Base-by-base conservation (phyloP, 257 asterid genomes). In the Solanum sparsipilum region DNA sequence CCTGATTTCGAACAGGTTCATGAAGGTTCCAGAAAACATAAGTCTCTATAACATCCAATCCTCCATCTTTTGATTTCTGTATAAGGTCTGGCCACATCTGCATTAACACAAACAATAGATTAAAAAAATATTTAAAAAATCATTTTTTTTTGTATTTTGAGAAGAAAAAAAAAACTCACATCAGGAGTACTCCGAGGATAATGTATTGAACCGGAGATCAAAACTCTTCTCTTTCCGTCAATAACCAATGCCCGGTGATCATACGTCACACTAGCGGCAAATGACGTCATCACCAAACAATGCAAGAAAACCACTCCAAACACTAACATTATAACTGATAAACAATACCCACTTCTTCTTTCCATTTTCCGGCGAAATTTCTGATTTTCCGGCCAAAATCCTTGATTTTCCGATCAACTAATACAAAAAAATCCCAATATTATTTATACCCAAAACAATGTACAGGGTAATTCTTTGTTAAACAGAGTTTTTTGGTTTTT, bases 71-170 rank as follows among this genome's bases (percentile, higher is more conserved):
- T 0, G 98, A 91, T 88, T 95, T 95, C 87, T 94, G 95, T 82
- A 96, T 93, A 89, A 96, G 92, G 86, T 94, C 98, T 21, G 98
- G 97, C 99, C 99, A 96, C 99, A 96, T 96, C 99, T 96, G 90
- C 78, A 83, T 15, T 65, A 48, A 25, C 21, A 52, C 16, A 63
- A 39, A 18, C 3, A 75, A 71, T 15, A 38, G 1, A 76, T n/a
- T 8, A 23, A 35, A 31, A 68, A 25, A 65, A 63, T 0, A 58
- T 35, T 34, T 34, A 0, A 6, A 35, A 35, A 35, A 35, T 35
- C 2, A 35, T 18, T 6, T 7, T 8, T 5, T 68, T 68, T 72
- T 20, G 4, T 7, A 18, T 5, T 36, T 21, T 21, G 20, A 36
- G 5, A 4, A 7, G 13, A 16, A 67, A 27, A 16, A 13, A 20